Percentiles rank a stretch among this genome's conserved stretches.
Evolutionary conservation across 2,329 filamentous ascomycete species (phyloP).

Genomic region (Penicillium aurantiogriseum): DNA sequence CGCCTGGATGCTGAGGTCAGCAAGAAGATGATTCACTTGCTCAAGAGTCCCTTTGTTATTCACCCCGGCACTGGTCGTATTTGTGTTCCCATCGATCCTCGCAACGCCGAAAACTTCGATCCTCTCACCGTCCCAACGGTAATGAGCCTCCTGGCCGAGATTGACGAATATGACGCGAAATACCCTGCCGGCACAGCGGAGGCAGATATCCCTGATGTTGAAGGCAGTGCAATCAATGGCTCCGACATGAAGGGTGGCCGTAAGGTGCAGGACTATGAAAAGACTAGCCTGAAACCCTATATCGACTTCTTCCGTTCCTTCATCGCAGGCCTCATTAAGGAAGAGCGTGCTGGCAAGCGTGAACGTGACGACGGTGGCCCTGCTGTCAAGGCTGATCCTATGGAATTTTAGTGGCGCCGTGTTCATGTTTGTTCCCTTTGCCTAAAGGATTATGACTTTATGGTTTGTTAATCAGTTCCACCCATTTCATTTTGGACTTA

Average conservation of each 20-base stretch:
- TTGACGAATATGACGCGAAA: slow-evolving; percentile 70
- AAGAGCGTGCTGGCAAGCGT: slow-evolving; percentile 58
- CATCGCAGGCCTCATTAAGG: slow-evolving; percentile 74
- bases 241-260: slow-evolving; percentile 37
- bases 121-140: slow-evolving; percentile 88
- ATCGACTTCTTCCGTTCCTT: slow-evolving; percentile 85
- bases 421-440: neutral
- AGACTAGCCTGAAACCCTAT: slow-evolving; percentile 91
- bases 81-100: slow-evolving; percentile 88
- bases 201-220: slow-evolving; percentile 45
- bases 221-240: slow-evolving; percentile 32
- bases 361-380: slow-evolving; percentile 50
- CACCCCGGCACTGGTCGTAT: slow-evolving; percentile 92
- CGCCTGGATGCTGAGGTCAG: slow-evolving; percentile 95
- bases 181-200: slow-evolving; percentile 32
- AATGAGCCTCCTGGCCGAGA: slow-evolving; percentile 74
- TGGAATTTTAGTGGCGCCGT: slow-evolving; percentile 59
- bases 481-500: neutral
- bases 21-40: slow-evolving; percentile 96
- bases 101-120: slow-evolving; percentile 75
- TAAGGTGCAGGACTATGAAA: slow-evolving; percentile 83
- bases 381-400: slow-evolving; percentile 49
- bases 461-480: slow-evolving; percentile 7
- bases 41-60: slow-evolving; percentile 95
- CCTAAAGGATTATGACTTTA: slow-evolving; percentile 19